Conservation (phyloP, 2,329 filamentous ascomycete species). For the Plenodomus tracheiphilus region DNA sequence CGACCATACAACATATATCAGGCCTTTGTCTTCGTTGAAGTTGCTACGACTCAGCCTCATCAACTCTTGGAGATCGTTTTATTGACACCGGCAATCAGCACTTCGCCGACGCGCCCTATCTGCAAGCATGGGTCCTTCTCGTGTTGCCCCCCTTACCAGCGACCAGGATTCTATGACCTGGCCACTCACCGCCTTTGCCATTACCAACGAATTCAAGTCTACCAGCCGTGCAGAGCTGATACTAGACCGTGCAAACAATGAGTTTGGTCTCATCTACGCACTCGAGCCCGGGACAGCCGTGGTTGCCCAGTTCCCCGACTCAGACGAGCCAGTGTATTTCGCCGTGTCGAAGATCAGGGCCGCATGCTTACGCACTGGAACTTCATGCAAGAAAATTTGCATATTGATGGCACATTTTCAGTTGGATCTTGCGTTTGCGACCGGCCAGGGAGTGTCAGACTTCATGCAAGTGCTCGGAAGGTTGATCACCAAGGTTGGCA, state of each 20-base stretch:
- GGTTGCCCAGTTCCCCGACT: constrained; percentile 11
- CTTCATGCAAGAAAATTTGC: constrained; percentile 17
- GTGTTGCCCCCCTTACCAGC: not conserved
- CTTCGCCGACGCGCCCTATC: not conserved
- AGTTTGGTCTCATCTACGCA: constrained; percentile 19
- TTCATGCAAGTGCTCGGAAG: constrained; percentile 15
- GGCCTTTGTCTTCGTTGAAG: too few species aligned
- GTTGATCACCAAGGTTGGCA: constrained; percentile 9
- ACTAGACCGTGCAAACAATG: constrained; percentile 18
- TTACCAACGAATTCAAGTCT: constrained; percentile 12
- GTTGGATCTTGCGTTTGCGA: constrained; percentile 18
- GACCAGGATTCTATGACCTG: constrained; percentile 1
- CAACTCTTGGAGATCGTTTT: too few species aligned
- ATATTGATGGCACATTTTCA: constrained; percentile 18
- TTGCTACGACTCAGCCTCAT: too few species aligned
- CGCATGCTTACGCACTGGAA: constrained; percentile 11
- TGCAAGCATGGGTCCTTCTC: not conserved
- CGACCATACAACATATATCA: too few species aligned
- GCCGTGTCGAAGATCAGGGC: constrained; percentile 10
- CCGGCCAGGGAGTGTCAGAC: constrained; percentile 1
- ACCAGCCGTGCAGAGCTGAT: not conserved
- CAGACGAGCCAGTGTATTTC: constrained; percentile 19
- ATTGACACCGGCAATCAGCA: too few species aligned
- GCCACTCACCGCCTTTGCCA: constrained; percentile 10
- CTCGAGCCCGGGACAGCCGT: not conserved